These are phyloP conservation scores for Evansstolkia leycettana DNA, from an alignment of 495 filamentous ascomycete species.

Conservation along the genomic window DNA sequence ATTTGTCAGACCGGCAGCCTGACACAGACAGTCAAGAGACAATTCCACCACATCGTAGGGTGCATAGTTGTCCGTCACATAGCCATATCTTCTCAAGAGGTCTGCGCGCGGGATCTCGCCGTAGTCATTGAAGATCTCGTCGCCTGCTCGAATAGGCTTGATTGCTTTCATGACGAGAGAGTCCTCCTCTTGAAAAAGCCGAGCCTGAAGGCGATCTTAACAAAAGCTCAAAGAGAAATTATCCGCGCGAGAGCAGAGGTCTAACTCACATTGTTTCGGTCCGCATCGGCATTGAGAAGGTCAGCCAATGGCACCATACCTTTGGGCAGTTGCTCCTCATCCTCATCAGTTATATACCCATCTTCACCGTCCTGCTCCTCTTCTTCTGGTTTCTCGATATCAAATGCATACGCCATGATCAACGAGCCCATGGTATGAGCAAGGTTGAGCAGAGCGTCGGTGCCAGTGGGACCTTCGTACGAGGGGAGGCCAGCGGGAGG, in stretches of 20 bases:
- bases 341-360: constrained; percentile 58
- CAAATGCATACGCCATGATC: constrained; percentile 95
- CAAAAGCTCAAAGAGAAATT: not conserved
- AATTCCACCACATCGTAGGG: constrained; percentile 77
- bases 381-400: constrained; percentile 50
- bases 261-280: constrained; percentile 56
- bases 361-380: constrained; percentile 46
- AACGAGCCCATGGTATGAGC: constrained; percentile 71
- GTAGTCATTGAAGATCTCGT: constrained; percentile 87
- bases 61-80: constrained; percentile 65
- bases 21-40: constrained; percentile 41
- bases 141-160: constrained; percentile 51
- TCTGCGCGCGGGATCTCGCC: constrained; percentile 73
- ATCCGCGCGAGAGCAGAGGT: not conserved
- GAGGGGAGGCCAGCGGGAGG: constrained; percentile 36
- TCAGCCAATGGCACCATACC: constrained; percentile 92
- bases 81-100: constrained; percentile 78
- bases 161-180: constrained; percentile 54
- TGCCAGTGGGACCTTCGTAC: constrained; percentile 30
- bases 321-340: constrained; percentile 51
- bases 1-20: constrained; percentile 30
- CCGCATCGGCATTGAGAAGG: constrained; percentile 82
- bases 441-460: constrained; percentile 43
- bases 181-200: constrained; percentile 58
- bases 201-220: constrained; percentile 29